Base-by-base conservation (phyloP, 352 stramenopile species). In the Globisporangium apiculatum region DNA sequence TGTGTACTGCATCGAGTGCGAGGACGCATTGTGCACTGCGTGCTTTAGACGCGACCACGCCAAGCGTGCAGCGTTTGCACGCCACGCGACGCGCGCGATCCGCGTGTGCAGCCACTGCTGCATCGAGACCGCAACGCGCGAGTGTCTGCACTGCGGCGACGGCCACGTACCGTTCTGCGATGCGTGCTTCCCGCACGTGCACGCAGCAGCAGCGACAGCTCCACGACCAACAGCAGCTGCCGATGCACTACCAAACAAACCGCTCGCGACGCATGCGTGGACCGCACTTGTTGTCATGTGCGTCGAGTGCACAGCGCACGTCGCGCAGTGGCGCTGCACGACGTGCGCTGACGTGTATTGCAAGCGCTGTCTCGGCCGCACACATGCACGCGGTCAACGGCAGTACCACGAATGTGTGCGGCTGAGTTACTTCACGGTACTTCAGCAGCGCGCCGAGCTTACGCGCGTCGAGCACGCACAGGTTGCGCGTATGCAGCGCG, bases 91-190 rank as follows among this genome's bases (percentile, higher is more conserved):
- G 31, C 62, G 62, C 7, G 40, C 43, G 0, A 87, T 91, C 38
- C 55, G 61, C 7, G 45, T 73, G 4, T 91, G 81, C 52, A 75
- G 53, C 24, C 63, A 89, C 53, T 91, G 81, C 49, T 24, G 52
- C 5, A 55, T 50, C 6, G 74, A 89, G 61, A 91, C 79, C 6
- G 78, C 81, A 10, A 87, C 79, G 24, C 66, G 75, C 15, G 76
- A 88, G 51, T 91, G 81, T 52, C 58, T 83, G 7, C 65, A 83
- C 51, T 91, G 81, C 38, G 81, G 75, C 0, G 73, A 87, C 55
- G 81, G 81, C 10, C 75, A 74, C 61, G 71, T 87, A 12, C 73
- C 81, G 2, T 91, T 75, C 43, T 91, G 79, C 55, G 81, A 91
- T 46, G 63, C 62, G 8, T 91, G 81, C 58, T 91, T 85, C 53